Evolutionary conservation across 2,329 filamentous ascomycete species (phyloP).

Genomic region (Ophiostoma fasciatum): DNA sequence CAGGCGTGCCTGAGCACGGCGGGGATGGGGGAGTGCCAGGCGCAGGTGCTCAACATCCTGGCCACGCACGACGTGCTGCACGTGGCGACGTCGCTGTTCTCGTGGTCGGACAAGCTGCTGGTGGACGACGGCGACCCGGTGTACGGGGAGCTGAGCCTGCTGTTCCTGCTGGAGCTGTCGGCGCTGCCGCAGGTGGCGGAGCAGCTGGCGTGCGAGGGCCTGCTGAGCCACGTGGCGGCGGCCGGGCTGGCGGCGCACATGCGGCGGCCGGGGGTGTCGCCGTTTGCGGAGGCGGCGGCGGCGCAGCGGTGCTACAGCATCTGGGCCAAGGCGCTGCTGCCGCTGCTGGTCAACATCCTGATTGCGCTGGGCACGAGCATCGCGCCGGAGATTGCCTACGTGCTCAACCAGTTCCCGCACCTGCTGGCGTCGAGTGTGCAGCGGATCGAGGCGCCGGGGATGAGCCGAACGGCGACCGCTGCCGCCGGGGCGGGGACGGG

Average conservation of each 20-base stretch:
- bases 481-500: background rate
- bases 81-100: constrained; percentile 75
- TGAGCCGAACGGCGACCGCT: constrained; percentile 36
- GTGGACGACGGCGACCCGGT: constrained; percentile 57
- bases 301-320: constrained; percentile 68
- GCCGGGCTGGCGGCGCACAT: constrained; percentile 69
- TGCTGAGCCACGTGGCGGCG: constrained; percentile 64
- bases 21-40: constrained; percentile 54
- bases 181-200: constrained; percentile 70
- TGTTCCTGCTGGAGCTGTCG: constrained; percentile 80
- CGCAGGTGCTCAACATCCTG: constrained; percentile 57
- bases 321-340: constrained; percentile 79
- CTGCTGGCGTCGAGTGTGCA: constrained; percentile 60
- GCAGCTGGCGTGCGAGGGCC: constrained; percentile 73
- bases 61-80: constrained; percentile 59
- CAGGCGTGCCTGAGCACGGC: constrained; percentile 73
- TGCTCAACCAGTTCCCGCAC: constrained; percentile 77
- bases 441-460: constrained; percentile 49
- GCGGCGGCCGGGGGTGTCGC: constrained; percentile 54
- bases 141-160: constrained; percentile 81
- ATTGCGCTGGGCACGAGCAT: constrained; percentile 67
- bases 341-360: constrained; percentile 77
- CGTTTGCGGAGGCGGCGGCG: constrained; percentile 58
- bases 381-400: constrained; percentile 69
- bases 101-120: constrained; percentile 77